Base-by-base conservation (phyloP, 352 stramenopile species). In the Nothophytophthora sp. region DNA sequence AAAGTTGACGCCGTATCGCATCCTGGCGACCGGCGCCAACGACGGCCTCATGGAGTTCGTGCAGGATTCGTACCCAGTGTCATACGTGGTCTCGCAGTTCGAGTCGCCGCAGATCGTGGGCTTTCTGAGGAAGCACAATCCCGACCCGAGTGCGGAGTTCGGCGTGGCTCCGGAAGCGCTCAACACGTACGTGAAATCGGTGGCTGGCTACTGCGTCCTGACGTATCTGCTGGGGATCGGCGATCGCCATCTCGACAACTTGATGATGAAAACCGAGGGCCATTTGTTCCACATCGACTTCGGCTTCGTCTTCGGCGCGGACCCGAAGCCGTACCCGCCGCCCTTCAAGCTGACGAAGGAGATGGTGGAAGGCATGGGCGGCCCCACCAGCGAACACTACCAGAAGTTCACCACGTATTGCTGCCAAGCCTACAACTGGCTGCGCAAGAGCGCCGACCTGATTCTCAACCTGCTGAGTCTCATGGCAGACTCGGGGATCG, bases 231-330 rank as follows among this genome's bases (percentile, higher is more conserved):
- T 99, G 11, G 96, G 97, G 25, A 98, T 99, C 55, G 98, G 98
- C 24, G 98, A 99, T 84, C 84, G 98, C 8, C 98, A 99, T 70
- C 84, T 99, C 50, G 97, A 99, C 67, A 99, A 99, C 70, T 83
- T 99, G 50, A 98, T 99, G 96, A 93, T 99, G 57, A 94, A 92
- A 46, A 83, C 88, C 3, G 81, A 89, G 53, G 98, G 98, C 15
- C 87, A 98, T 59, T 82, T 99, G 35, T 99, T 99, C 76, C 98
- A 99, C 67, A 99, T 99, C 70, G 98, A 98, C 76, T 99, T 99
- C 73, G 96, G 97, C 24, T 99, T 99, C 70, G 98, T 99, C 52
- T 99, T 99, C 60, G 97, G 97, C 35, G 83, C 92, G 24, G 98
- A 99, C 60, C 97, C 98, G 0, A 99, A 99, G 69, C 96, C 97